Percentiles rank a stretch among this genome's conserved stretches.
These are phyloP conservation scores for Pterula multifida DNA, from an alignment of 1,284 basidiomycete genomes.

Conservation along the genomic window DNA sequence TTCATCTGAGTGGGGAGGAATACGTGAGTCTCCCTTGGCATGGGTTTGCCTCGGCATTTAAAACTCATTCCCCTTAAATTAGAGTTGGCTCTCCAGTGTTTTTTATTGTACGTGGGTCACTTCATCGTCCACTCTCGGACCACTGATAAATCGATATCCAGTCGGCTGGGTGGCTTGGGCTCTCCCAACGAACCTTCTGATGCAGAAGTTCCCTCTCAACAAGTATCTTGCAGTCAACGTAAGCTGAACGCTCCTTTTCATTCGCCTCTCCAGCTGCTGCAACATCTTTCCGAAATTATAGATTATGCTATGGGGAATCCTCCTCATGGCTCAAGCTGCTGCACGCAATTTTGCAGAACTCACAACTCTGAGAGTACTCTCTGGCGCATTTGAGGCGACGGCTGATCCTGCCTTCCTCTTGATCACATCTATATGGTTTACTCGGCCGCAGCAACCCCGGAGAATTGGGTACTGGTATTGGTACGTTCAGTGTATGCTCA, in stretches of 20 bases:
- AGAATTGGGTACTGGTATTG: slow-evolving; percentile 24
- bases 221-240: slow-evolving; percentile 30
- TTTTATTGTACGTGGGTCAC: slow-evolving; percentile 23
- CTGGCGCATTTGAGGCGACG: slow-evolving; percentile 28
- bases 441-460: slow-evolving; percentile 24
- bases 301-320: slow-evolving; percentile 31
- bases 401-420: slow-evolving; percentile 22
- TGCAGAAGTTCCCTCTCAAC: slow-evolving; percentile 30
- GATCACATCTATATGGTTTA: slow-evolving; percentile 28
- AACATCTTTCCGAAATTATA: slow-evolving; percentile 1
- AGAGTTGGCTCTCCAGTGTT: slow-evolving; percentile 21
- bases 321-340: slow-evolving; percentile 31
- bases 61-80: not conserved
- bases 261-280: not conserved
- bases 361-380: slow-evolving; percentile 27
- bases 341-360: slow-evolving; percentile 26
- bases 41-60: not conserved
- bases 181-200: slow-evolving; percentile 31
- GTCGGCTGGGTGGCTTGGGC: slow-evolving; percentile 33
- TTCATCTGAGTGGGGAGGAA: slow-evolving; percentile 13
- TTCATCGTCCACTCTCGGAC: not conserved
- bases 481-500: slow-evolving; percentile 7
- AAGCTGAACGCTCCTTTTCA: slow-evolving; percentile 2
- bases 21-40: slow-evolving; percentile 11
- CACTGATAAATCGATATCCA: too few relatives aligned